A percentile compares a stretch with the other conserved stretches of the same genome.
These are phyloP conservation scores for Mortierella antarctica DNA, from an alignment of 192 early-diverging fungal species.

Conservation along the genomic window DNA sequence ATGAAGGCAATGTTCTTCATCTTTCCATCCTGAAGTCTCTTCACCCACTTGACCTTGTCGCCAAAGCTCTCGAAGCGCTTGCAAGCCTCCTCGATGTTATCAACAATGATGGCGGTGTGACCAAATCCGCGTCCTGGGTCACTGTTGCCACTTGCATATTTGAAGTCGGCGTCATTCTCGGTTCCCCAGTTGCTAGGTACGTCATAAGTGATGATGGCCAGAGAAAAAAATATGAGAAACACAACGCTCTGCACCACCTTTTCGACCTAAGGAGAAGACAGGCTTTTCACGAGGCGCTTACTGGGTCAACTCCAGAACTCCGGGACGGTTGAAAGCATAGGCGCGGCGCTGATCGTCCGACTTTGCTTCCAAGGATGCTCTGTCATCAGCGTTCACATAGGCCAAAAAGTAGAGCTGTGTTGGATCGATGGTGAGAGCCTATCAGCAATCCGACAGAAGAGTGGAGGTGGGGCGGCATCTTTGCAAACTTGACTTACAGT, in stretches of 20 bases:
- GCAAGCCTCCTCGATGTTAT: slow-evolving; percentile 82
- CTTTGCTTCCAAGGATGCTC: slow-evolving; percentile 63
- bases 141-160: slow-evolving; percentile 78
- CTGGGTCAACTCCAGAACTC: slow-evolving; percentile 87
- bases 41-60: slow-evolving; percentile 82
- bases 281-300: slow-evolving; percentile 26
- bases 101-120: slow-evolving; percentile 84
- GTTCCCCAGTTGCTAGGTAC: slow-evolving; percentile 79
- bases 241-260: not conserved
- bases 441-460: slow-evolving; percentile 31
- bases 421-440: slow-evolving; percentile 16
- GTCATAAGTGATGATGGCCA: too few relatives aligned
- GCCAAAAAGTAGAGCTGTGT: slow-evolving; percentile 84
- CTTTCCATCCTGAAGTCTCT: slow-evolving; percentile 76
- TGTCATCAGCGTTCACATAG: slow-evolving; percentile 61
- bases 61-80: slow-evolving; percentile 75
- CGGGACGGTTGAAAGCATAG: slow-evolving; percentile 72
- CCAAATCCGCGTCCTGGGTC: slow-evolving; percentile 81
- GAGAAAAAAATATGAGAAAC: slow-evolving; percentile 3
- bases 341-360: slow-evolving; percentile 57
- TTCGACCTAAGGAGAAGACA: not conserved
- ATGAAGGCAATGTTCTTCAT: slow-evolving; percentile 91
- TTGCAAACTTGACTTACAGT: slow-evolving; percentile 21
- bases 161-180: slow-evolving; percentile 70
- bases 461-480: not conserved